phyloP scores from a whole-genome alignment of 164 flowering plant genomes.

The Litsea cubeba region DNA sequence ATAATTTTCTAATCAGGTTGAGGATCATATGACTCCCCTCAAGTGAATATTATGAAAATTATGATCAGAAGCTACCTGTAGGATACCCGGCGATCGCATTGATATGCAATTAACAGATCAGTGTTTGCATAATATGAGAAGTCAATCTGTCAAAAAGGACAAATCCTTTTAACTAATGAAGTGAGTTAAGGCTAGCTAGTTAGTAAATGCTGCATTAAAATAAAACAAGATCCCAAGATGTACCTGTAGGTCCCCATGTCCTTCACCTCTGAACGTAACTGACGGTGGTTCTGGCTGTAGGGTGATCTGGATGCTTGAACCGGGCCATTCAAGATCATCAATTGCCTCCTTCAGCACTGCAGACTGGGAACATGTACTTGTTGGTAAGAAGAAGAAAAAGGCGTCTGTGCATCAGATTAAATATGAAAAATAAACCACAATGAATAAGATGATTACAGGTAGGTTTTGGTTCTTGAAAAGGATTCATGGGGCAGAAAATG shows the following conservation, averaged over 20 bases:
- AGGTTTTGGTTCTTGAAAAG: neutral
- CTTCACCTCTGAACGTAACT: constrained; percentile 86
- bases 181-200: neutral
- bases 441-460: neutral
- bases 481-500: neutral
- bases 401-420: neutral
- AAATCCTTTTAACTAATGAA: neutral
- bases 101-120: constrained; percentile 73
- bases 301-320: constrained; percentile 72
- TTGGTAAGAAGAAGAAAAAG: constrained; percentile 1
- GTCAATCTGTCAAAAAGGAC: constrained; percentile 62
- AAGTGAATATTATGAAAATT: neutral
- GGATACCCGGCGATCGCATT: constrained; percentile 58
- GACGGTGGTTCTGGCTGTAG: constrained; percentile 74
- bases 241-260: constrained; percentile 97
- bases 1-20: neutral
- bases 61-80: constrained; percentile 42
- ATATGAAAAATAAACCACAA: neutral
- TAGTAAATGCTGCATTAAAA: neutral
- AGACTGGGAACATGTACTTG: constrained; percentile 43
- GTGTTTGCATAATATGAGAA: constrained; percentile 78
- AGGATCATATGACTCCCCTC: neutral
- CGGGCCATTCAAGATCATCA: constrained; percentile 99
- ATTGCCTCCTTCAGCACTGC: constrained; percentile 91
- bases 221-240: neutral